Conservation (phyloP, 371 early-diverging fungal species). For the Lichtheimia corymbifera region DNA sequence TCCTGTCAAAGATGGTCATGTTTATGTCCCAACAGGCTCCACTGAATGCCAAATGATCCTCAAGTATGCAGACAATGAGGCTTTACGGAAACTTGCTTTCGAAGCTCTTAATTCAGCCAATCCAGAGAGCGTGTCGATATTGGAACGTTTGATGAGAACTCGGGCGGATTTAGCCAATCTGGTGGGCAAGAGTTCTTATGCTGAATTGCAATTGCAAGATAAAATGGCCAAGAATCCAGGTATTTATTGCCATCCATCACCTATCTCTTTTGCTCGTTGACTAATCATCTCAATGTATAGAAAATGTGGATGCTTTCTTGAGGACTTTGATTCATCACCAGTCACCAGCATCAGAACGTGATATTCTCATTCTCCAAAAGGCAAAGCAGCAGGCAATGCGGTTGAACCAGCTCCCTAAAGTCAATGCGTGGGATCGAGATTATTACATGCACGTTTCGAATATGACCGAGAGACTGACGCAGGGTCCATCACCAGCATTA, state of each 20-base stretch:
- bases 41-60: constrained; percentile 62
- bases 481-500: constrained; percentile 18
- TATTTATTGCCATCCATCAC: constrained; percentile 37
- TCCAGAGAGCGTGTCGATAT: constrained; percentile 55
- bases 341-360: constrained; percentile 47
- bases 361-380: constrained; percentile 51
- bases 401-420: constrained; percentile 18
- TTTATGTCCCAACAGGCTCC: constrained; percentile 54
- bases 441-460: constrained; percentile 61
- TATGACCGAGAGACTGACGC: constrained; percentile 25
- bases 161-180: constrained; percentile 77
- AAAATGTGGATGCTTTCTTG: constrained; percentile 84
- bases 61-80: constrained; percentile 61
- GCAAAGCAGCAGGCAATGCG: constrained; percentile 36
- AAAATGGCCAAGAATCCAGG: constrained; percentile 92
- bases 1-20: constrained; percentile 27
- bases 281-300: constrained; percentile 21
- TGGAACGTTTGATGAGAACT: constrained; percentile 76
- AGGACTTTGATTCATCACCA: constrained; percentile 63
- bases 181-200: constrained; percentile 80
- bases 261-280: background rate
- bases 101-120: constrained; percentile 74
- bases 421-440: constrained; percentile 87
- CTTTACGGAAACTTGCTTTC: constrained; percentile 72
- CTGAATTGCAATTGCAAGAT: constrained; percentile 81